A percentile compares a stretch with the other conserved stretches of the same genome.
phyloP scores from a whole-genome alignment of 768 basidiomycete species.

The Hemileccinum rubropunctum region DNA sequence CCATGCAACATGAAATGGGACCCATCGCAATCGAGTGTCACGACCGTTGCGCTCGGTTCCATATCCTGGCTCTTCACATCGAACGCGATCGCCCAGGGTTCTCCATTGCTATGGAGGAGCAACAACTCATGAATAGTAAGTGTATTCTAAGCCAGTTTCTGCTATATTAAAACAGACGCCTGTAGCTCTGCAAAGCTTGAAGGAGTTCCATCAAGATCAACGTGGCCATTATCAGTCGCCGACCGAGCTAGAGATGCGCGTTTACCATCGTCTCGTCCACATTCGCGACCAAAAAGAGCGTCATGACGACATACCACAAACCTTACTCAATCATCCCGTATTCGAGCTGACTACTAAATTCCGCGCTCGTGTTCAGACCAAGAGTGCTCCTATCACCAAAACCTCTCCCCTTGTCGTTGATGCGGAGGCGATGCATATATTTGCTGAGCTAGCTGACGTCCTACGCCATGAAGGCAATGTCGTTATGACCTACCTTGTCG shows the following conservation, averaged over 20 bases:
- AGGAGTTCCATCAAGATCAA: conserved; percentile 91
- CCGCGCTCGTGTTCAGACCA: conserved; percentile 74
- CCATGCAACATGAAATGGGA: conserved; percentile 84
- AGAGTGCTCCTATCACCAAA: conserved; percentile 73
- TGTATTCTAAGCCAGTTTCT: conserved; percentile 5
- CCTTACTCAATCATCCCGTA: conserved; percentile 68
- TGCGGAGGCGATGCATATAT: conserved; percentile 63
- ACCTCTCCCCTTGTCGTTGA: conserved; percentile 64
- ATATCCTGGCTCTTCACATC: conserved; percentile 78
- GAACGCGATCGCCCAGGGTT: conserved; percentile 57
- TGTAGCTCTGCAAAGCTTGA: conserved; percentile 84
- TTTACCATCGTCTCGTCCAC: conserved; percentile 91
- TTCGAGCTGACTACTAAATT: conserved; percentile 83
- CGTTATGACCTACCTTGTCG: conserved; percentile 83
- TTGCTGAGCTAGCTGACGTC: conserved; percentile 53
- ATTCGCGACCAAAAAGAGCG: conserved; percentile 82
- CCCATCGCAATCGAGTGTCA: conserved; percentile 82
- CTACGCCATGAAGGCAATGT: conserved; percentile 63
- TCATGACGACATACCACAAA: conserved; percentile 65
- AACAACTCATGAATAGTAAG: conserved; percentile 90
- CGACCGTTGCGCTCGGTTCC: conserved; percentile 91
- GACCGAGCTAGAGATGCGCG: conserved; percentile 92
- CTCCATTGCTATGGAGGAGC: conserved; percentile 72
- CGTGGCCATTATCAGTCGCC: conserved; percentile 63
- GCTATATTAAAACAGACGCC: neutral